Conservation (phyloP, 495 filamentous ascomycete species). For the Aspergillus carlsbadensis region DNA sequence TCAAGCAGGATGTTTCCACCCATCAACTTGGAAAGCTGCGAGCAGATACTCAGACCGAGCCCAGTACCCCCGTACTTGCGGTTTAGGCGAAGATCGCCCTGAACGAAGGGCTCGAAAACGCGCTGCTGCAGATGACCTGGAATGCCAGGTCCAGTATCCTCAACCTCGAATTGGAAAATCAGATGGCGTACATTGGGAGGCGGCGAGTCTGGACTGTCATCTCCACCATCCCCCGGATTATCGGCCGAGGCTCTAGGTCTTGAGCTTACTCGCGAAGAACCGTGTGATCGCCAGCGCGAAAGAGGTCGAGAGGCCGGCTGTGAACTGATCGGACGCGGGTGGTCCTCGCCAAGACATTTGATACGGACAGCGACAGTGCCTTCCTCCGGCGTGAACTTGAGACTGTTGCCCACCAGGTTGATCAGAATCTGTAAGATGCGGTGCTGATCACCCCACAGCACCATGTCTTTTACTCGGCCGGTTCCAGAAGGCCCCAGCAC, state of each 20-base stretch:
- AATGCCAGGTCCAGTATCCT: conserved; percentile 91
- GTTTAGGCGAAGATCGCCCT: conserved; percentile 83
- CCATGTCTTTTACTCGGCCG: conserved; percentile 67
- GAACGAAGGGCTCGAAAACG: conserved; percentile 93
- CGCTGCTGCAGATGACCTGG: conserved; percentile 69
- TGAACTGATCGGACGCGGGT: background rate
- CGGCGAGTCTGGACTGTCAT: conserved; percentile 48
- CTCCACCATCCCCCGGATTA: conserved; percentile 2
- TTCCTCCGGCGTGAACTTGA: conserved; percentile 85
- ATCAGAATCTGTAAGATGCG: conserved; percentile 86
- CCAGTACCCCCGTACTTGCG: conserved; percentile 92
- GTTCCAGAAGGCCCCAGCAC: conserved; percentile 59
- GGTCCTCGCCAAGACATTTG: conserved; percentile 52
- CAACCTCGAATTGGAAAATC: conserved; percentile 81
- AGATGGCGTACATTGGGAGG: conserved; percentile 50
- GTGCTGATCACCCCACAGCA: conserved; percentile 88
- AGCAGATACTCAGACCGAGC: conserved; percentile 85
- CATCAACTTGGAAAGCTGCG: conserved; percentile 82
- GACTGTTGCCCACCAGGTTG: conserved; percentile 87
- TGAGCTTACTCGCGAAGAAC: conserved; percentile 11
- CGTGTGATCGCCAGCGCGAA: conserved; percentile 12
- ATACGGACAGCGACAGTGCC: conserved; percentile 75
- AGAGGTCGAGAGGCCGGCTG: conserved; percentile 9
- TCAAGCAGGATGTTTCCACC: conserved; percentile 69
- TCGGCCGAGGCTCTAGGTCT: background rate